These are phyloP conservation scores for Fraxinus quadrangulata DNA, from an alignment of 257 asterid genomes.

Conservation along the genomic window DNA sequence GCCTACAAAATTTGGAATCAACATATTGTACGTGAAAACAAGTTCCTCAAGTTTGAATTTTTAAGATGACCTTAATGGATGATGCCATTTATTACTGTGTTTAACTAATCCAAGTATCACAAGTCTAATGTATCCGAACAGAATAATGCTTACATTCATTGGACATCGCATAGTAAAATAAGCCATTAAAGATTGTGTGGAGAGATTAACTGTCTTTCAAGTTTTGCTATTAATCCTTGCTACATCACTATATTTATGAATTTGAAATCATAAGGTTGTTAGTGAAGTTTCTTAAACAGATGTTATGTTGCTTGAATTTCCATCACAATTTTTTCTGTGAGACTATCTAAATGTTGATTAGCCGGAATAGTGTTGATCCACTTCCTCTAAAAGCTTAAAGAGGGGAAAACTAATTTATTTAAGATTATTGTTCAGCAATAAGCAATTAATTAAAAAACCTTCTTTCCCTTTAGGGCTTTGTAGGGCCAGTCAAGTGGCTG, in stretches of 20 bases:
- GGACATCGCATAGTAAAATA: neutral
- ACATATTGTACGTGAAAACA: neutral
- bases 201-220: neutral
- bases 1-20: neutral
- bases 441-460: neutral
- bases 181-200: neutral
- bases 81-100: neutral
- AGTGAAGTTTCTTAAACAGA: neutral
- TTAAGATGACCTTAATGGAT: neutral
- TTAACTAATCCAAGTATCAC: neutral
- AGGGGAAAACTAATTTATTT: slow-evolving; percentile 5
- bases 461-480: slow-evolving; percentile 47
- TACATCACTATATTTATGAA: neutral
- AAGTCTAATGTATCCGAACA: neutral
- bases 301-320: neutral
- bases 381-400: neutral
- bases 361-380: neutral
- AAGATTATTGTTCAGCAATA: neutral
- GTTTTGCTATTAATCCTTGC: neutral
- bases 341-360: neutral
- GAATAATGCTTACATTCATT: neutral
- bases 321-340: neutral
- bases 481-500: slow-evolving; percentile 82
- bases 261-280: neutral
- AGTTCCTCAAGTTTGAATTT: neutral